Conservation (phyloP, 331 rosid species). For the Ulmus americana region DNA sequence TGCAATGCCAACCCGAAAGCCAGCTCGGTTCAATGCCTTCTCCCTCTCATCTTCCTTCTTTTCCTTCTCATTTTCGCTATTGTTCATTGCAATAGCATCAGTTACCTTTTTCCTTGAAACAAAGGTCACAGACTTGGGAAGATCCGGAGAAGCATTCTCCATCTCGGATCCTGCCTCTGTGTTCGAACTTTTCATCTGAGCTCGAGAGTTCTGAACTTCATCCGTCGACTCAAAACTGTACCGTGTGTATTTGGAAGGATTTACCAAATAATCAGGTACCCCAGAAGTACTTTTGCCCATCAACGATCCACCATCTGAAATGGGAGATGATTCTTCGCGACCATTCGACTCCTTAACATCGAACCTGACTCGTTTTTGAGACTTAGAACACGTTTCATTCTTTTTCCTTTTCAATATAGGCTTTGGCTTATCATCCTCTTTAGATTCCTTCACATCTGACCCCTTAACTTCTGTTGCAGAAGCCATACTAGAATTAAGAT, state of each 20-base stretch:
- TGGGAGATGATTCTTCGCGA: slow-evolving; percentile 5
- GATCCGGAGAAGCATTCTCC: slow-evolving; percentile 12
- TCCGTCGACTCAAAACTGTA: slow-evolving; percentile 20
- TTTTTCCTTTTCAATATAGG: slow-evolving; percentile 32
- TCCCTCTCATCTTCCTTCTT: slow-evolving; percentile 11
- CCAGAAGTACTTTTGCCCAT: neutral
- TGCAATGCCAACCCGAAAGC: slow-evolving; percentile 13
- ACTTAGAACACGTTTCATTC: slow-evolving; percentile 4
- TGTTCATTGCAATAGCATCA: slow-evolving; percentile 11
- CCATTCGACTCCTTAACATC: slow-evolving; percentile 15
- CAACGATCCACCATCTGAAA: slow-evolving; percentile 4
- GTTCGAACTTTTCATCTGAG: slow-evolving; percentile 7
- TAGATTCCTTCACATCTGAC: neutral
- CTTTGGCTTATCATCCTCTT: slow-evolving; percentile 18
- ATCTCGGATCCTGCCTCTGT: slow-evolving; percentile 11
- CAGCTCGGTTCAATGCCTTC: slow-evolving; percentile 12
- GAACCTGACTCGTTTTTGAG: slow-evolving; percentile 32
- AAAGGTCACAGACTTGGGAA: slow-evolving; percentile 24
- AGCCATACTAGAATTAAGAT: neutral
- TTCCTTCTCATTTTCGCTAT: neutral
- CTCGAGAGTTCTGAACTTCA: slow-evolving; percentile 17
- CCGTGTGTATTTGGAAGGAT: slow-evolving; percentile 23
- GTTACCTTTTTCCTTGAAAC: slow-evolving; percentile 20
- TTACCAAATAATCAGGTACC: slow-evolving; percentile 31
- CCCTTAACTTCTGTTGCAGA: neutral